These are phyloP conservation scores for Drechmeria coniospora DNA, from an alignment of 2,329 filamentous ascomycete species.

Conservation along the genomic window DNA sequence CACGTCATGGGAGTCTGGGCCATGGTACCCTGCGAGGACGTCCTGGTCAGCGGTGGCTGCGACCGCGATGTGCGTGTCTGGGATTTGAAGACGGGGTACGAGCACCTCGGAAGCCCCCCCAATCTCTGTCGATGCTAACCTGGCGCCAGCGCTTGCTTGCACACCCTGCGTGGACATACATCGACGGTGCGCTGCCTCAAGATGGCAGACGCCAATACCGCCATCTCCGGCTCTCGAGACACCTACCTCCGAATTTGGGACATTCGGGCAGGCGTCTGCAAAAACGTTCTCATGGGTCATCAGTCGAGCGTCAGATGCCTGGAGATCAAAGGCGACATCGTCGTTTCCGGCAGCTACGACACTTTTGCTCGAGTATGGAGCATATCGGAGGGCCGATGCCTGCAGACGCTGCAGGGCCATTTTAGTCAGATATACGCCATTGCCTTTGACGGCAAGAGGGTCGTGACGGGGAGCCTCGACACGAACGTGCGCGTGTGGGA, in stretches of 20 bases:
- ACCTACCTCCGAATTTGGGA: slow-evolving; percentile 95
- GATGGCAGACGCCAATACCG: slow-evolving; percentile 88
- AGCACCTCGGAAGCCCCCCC: not conserved
- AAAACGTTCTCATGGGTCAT: slow-evolving; percentile 83
- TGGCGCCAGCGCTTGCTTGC: slow-evolving; percentile 47
- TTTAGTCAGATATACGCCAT: slow-evolving; percentile 99
- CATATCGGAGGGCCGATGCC: slow-evolving; percentile 84
- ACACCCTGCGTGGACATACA: slow-evolving; percentile 84
- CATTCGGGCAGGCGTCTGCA: slow-evolving; percentile 72
- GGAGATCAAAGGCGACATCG: slow-evolving; percentile 89
- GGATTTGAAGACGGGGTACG: slow-evolving; percentile 83
- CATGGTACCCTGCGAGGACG: slow-evolving; percentile 96
- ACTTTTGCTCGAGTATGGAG: slow-evolving; percentile 96
- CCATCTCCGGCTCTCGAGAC: slow-evolving; percentile 90
- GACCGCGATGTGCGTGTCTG: slow-evolving; percentile 94
- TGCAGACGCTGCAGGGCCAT: slow-evolving; percentile 81
- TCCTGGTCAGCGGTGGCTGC: slow-evolving; percentile 87
- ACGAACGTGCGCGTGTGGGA: slow-evolving; percentile 98
- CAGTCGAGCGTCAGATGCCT: slow-evolving; percentile 91
- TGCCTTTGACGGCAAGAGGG: slow-evolving; percentile 84
- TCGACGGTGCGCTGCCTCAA: slow-evolving; percentile 94
- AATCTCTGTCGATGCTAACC: slow-evolving; percentile 7
- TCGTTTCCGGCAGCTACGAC: slow-evolving; percentile 97
- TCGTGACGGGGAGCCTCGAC: slow-evolving; percentile 90
- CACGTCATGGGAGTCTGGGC: slow-evolving; percentile 99